Conservation (phyloP, 2,329 filamentous ascomycete species). For the Alternaria sp. region DNA sequence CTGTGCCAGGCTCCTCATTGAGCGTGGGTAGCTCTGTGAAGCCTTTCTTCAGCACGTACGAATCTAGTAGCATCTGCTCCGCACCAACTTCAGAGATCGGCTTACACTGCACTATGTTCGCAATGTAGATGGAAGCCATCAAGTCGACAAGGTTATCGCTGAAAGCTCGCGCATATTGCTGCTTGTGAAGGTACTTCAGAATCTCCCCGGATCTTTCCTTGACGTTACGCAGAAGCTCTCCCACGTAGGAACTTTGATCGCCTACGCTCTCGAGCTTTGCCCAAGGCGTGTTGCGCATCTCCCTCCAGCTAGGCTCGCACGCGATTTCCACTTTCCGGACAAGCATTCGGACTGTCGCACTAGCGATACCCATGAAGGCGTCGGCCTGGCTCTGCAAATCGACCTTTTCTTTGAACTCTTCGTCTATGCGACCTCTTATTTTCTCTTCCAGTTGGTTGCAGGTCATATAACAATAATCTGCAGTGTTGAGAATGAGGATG, state of each 20-base stretch:
- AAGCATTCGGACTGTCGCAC: constrained; percentile 80
- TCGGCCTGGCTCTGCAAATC: constrained; percentile 94
- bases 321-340: constrained; percentile 83
- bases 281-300: constrained; percentile 98
- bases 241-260: constrained; percentile 91
- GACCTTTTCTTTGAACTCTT: constrained; percentile 73
- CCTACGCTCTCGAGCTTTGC: constrained; percentile 90
- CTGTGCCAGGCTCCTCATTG: constrained; percentile 63
- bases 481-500: constrained; percentile 89
- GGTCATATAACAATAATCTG: constrained; percentile 95
- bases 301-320: constrained; percentile 87
- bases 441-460: constrained; percentile 93
- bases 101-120: constrained; percentile 84
- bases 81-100: constrained; percentile 94
- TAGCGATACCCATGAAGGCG: constrained; percentile 92
- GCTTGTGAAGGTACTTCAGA: constrained; percentile 79
- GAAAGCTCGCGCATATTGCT: constrained; percentile 92
- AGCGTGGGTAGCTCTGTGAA: constrained; percentile 73
- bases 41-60: constrained; percentile 84
- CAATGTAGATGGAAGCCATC: constrained; percentile 78
- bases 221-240: constrained; percentile 76
- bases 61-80: constrained; percentile 97
- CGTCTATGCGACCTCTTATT: constrained; percentile 88
- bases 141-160: constrained; percentile 95
- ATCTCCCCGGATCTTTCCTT: constrained; percentile 77